phyloP scores from a whole-genome alignment of 345 rosid genomes.

The Noccaea bulbosa region DNA sequence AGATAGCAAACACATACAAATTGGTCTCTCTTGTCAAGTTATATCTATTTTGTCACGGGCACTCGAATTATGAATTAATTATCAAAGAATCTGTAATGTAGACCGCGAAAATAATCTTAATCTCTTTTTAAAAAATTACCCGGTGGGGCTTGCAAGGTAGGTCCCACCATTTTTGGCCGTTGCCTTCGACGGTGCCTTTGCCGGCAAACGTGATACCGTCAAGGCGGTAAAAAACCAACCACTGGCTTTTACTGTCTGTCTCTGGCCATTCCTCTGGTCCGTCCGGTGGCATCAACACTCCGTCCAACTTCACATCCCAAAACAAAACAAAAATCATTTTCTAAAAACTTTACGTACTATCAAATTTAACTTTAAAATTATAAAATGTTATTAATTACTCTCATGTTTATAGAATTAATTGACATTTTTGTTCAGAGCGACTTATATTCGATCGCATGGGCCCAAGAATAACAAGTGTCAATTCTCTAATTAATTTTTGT shows the following conservation, averaged over 20 bases:
- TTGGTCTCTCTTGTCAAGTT: slow-evolving; percentile 20
- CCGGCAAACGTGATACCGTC: slow-evolving; percentile 70
- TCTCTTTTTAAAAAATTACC: slow-evolving; percentile 48
- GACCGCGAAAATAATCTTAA: neutral
- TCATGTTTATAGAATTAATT: neutral
- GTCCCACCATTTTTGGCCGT: slow-evolving; percentile 98
- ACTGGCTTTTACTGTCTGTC: slow-evolving; percentile 71
- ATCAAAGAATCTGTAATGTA: neutral
- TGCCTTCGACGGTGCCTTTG: slow-evolving; percentile 87
- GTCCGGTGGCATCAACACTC: slow-evolving; percentile 82
- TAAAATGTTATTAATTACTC: too few species aligned
- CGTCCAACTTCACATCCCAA: slow-evolving; percentile 61
- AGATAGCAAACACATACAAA: neutral
- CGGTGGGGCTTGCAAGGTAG: slow-evolving; percentile 98
- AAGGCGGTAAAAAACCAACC: slow-evolving; percentile 91
- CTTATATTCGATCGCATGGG: neutral
- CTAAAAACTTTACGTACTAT: neutral
- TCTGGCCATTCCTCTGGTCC: slow-evolving; percentile 92
- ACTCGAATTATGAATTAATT: neutral
- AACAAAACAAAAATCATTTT: neutral
- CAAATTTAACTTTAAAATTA: neutral
- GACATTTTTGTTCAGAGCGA: neutral
- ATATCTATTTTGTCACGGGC: slow-evolving; percentile 13
- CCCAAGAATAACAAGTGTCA: neutral
- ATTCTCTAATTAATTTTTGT: neutral